phyloP scores from a whole-genome alignment of 2,329 filamentous ascomycete species.

The Penicillium sp. region DNA sequence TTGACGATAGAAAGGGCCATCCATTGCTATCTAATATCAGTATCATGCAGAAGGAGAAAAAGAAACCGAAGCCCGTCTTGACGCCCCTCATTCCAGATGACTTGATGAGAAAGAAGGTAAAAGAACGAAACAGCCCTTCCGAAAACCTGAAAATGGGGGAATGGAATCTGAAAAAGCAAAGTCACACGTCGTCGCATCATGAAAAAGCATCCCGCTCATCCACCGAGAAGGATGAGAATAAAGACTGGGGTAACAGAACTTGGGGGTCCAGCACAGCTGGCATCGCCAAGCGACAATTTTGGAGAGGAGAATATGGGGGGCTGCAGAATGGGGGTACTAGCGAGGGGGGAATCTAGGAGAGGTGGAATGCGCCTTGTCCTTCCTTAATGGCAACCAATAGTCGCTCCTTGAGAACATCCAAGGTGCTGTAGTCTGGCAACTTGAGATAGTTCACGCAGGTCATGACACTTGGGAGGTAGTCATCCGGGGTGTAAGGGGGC shows the following conservation, averaged over 20 bases:
- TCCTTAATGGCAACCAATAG: slow-evolving; percentile 87
- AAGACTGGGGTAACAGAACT: slow-evolving; percentile 12
- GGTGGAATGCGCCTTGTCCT: slow-evolving; percentile 95
- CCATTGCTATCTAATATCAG: slow-evolving; percentile 38
- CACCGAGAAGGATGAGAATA: slow-evolving; percentile 4
- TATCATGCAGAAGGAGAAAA: slow-evolving; percentile 20
- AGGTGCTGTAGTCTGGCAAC: slow-evolving; percentile 86
- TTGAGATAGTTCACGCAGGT: slow-evolving; percentile 99
- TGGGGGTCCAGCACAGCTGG: slow-evolving; percentile 19
- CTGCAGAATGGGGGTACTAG: background rate
- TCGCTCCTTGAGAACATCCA: slow-evolving; percentile 77
- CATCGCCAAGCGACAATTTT: slow-evolving; percentile 11
- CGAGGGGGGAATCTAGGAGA: slow-evolving; percentile 65
- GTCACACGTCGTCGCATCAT: slow-evolving; percentile 30
- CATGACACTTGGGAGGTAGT: slow-evolving; percentile 99
- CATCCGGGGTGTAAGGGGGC: slow-evolving; percentile 88
- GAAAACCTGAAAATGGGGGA: slow-evolving; percentile 27
- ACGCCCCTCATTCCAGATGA: slow-evolving; percentile 31
- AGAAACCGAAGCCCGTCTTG: slow-evolving; percentile 20
- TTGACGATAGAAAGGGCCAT: slow-evolving; percentile 19
- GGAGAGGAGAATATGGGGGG: slow-evolving; percentile 4
- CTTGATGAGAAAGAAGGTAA: slow-evolving; percentile 22
- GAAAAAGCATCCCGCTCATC: slow-evolving; percentile 17
- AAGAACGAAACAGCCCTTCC: slow-evolving; percentile 26
- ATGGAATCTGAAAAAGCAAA: slow-evolving; percentile 27